Conservation (phyloP, 352 stramenopile species). For the Phytophthora europaea region DNA sequence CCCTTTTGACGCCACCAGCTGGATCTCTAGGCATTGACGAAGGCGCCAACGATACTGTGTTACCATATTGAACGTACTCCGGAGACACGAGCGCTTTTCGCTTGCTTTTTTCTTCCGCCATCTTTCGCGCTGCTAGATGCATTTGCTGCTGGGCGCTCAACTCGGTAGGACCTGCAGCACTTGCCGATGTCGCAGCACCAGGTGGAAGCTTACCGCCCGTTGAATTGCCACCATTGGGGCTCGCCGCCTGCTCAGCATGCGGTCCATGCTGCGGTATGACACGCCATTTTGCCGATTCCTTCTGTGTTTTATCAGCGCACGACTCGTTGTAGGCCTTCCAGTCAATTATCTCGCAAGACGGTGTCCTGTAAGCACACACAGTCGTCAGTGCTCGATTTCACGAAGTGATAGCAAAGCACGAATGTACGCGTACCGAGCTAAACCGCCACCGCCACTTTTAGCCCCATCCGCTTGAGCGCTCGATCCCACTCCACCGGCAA, state of each 20-base stretch:
- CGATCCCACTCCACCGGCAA: constrained; percentile 22
- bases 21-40: constrained; percentile 11
- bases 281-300: constrained; percentile 73
- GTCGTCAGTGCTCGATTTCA: background rate
- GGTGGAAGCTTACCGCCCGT: constrained; percentile 38
- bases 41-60: constrained; percentile 17
- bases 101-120: constrained; percentile 83
- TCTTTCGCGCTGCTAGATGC: constrained; percentile 49
- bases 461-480: constrained; percentile 25
- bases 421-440: constrained; percentile 43
- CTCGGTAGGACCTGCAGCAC: constrained; percentile 2
- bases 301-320: constrained; percentile 61
- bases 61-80: constrained; percentile 85
- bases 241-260: constrained; percentile 52
- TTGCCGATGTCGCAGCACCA: constrained; percentile 10
- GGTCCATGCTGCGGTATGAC: constrained; percentile 85
- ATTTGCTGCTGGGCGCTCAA: constrained; percentile 57
- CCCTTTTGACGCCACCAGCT: constrained; percentile 33
- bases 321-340: constrained; percentile 90
- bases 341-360: constrained; percentile 85
- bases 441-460: constrained; percentile 23
- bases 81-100: constrained; percentile 85
- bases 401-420: background rate
- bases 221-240: constrained; percentile 7
- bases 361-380: constrained; percentile 39